Base-by-base conservation (phyloP, 257 asterid genomes). In the Nicotiana tabacum region DNA sequence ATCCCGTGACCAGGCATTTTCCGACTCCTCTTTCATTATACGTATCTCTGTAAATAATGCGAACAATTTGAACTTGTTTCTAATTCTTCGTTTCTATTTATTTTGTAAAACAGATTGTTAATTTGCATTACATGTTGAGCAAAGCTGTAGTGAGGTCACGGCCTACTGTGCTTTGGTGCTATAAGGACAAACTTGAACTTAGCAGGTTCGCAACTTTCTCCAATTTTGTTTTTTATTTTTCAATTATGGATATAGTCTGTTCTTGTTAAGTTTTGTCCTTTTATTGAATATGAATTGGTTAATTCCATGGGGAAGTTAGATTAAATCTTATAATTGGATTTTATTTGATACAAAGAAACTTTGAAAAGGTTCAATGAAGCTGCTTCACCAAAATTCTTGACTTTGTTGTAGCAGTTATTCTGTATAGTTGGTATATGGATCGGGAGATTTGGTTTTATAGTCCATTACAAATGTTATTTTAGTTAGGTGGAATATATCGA, bases 141-240 rank as follows among this genome's bases (percentile, higher is more conserved):
- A 91, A 96, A 79, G 90, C 98, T 5, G 88, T 88, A 85, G 93
- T 84, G 37, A 93, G 91, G 89, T 83, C 98, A 6, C 87, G 92
- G 82, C 99, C 98, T 33, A 89, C 70, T 9, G 99, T 93, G 82
- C 83, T 96, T 66, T 96, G 99, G 99, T 96, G 99, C 89, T 96
- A 94, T 88, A 93, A 86, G 93, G 97, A 96, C 82, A 91, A 96
- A 82, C 98, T 94, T 37, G 97, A 96, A 66, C 89, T 96, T 29
- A 96, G 99, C 95, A 94, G 99, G 99, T 95, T 55, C 13, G 27
- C 21, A 66, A 77, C 46, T n/a, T 27, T 0, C 18, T 78, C 65
- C 6, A 21, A 5, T 16, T 72, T 18, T 37, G 9, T 9, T 30
- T 7, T 24, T 30, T 9, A 17, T 33, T 17, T 16, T 66, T 3